Evolutionary conservation across 352 stramenopile species (phyloP), one percentile per base, ranked within the genome.

Genomic region (Pythium aquatile): DNA sequence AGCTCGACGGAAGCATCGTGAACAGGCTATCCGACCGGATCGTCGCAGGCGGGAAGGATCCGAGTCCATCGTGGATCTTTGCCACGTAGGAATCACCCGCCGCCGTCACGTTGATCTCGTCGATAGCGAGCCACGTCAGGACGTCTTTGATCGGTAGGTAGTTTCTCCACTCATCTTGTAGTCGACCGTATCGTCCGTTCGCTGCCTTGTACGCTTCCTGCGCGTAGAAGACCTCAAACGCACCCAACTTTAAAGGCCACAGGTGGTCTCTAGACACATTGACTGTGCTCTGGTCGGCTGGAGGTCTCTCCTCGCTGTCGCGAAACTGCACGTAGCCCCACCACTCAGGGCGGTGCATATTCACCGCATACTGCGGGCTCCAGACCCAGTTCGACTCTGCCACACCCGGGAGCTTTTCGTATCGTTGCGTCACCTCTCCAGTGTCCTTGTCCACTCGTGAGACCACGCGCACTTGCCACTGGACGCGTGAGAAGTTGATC

Each of bases 241-340:
- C 73, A 2, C 79, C 58, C 33, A 80, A 89, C 1, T 78, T 73
- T 11, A 85, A 63, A 24, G 65, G 44, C 78, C 79, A 91, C 58
- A 80, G 61, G 5, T 63, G 69, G 51, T 90, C 83, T 20, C 74
- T 35, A 3, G 73, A 58, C 16, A 86, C 70, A 17, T 62, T 17
- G 20, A 64, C 51, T 26, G 28, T 28, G 14, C 39, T 58, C 16
- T 26, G 48, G 44, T 58, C 52, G 3, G 17, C 33, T 8, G 62
- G 55, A 5, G 58, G 66, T 3, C 9, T 57, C 42, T 79, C 65
- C 16, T 54, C 29, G 20, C 37, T 69, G 5, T 70, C 61, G 0
- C 70, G 73, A 61, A 97, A 96, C n/a, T 91, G 74, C 46, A 97
- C 58, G 58, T 95, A 97, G 17, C 90, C 90, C 90, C 90, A 97